Base-by-base conservation (phyloP, 192 early-diverging fungal species). In the Coemansia sp. region DNA sequence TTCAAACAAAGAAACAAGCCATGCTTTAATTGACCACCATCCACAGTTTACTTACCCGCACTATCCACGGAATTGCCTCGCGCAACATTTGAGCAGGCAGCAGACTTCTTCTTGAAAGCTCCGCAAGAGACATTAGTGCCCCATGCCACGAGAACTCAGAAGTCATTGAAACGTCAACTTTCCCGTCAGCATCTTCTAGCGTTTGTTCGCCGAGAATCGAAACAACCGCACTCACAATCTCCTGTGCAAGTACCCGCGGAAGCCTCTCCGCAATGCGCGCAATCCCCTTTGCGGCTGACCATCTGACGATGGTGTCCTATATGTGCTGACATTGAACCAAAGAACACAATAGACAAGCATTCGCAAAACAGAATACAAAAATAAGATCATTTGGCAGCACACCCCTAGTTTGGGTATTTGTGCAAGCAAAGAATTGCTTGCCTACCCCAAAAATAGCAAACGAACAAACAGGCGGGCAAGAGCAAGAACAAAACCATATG, bases 281-380 rank as follows among this genome's bases (percentile, higher is more conserved):
- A 57, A 99, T 82, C 12, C 96, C 98, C 84, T 99, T 99, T 9
- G 98, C 95, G 7, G 95, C 90, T 10, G 95, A 96, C 95, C 95
- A 98, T 60, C 98, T 89, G 5, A 99, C 96, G 66, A 99, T 92
- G 0, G 98, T 99, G 56, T 86, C 85, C 80, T 83, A 83, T 54
- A 68, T 15, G 18, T 6, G 32, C 43, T 19, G n/a, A 15, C 32
- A 32, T 16, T 16, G 57, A 18, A 41, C 4, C 38, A 59, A 9
- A 26, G 15, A 11, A 26, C 16, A 50, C n/a, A n/a, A 50, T 50
- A 50, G 18, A n/a, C 15, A 0, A 50, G 1, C 48, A 50, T 50
- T 18, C n/a, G 5, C 21, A 6, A 56, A 58, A 59, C n/a, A 48
- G 45, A 49, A 38, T 23, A 32, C 1, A 41, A 58, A 67, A 50